phyloP scores from a whole-genome alignment of 768 basidiomycete genomes.

The Mycena floridula region DNA sequence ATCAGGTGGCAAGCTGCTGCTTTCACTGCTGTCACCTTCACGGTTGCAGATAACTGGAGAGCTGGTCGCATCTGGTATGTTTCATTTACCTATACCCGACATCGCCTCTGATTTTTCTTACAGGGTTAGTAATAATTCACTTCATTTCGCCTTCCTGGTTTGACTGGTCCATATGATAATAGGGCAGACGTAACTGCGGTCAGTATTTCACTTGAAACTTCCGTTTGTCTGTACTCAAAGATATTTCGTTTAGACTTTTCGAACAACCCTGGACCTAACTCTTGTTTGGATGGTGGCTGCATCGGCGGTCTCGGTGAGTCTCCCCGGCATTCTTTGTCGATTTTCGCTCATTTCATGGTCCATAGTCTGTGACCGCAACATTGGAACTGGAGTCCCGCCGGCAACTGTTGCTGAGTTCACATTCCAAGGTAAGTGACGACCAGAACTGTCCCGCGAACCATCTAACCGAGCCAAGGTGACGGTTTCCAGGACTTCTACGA shows the following conservation, averaged over 20 bases:
- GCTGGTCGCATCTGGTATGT: conserved; percentile 31
- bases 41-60: conserved; percentile 48
- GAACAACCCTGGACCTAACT: conserved; percentile 45
- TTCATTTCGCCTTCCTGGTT: no score
- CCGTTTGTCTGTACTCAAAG: no score
- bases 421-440: no score
- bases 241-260: no score
- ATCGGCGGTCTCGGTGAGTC: conserved; percentile 59
- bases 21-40: conserved; percentile 25
- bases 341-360: neutral
- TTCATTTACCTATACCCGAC: neutral
- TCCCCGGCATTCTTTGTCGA: conserved; percentile 41
- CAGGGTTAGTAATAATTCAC: neutral
- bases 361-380: neutral
- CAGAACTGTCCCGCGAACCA: no score
- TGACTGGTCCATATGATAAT: conserved; percentile 13
- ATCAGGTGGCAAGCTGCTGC: conserved; percentile 24
- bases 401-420: conserved; percentile 43
- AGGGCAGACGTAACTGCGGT: conserved; percentile 63
- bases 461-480: conserved; percentile 8
- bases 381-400: conserved; percentile 32
- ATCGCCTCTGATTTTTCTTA: neutral
- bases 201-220: no score
- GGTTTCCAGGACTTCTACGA: conserved; percentile 32
- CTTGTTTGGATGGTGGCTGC: conserved; percentile 61